These are phyloP conservation scores for Mycena vulgaris DNA, from an alignment of 768 basidiomycete species.

Conservation along the genomic window DNA sequence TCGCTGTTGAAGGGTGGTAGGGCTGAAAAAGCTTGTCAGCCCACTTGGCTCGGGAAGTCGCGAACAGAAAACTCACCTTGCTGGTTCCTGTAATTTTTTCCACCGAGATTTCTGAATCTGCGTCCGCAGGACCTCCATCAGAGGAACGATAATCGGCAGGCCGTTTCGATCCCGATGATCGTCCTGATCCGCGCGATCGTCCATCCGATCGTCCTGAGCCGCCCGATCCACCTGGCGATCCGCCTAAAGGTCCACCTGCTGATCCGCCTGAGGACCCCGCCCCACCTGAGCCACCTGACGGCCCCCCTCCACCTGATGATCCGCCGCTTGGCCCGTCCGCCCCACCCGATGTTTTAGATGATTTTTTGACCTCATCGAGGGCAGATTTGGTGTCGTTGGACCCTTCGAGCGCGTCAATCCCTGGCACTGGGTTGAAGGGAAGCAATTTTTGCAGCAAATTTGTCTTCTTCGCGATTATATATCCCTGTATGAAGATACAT, in stretches of 20 bases:
- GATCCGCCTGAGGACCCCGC: background rate
- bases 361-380: no score
- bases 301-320: background rate
- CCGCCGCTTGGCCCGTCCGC: no score
- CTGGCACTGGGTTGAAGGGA: no score
- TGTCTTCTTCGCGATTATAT: slow-evolving; percentile 2
- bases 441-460: no score
- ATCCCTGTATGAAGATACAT: slow-evolving; percentile 3
- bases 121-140: background rate
- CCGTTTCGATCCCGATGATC: slow-evolving; percentile 4
- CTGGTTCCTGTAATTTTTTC: slow-evolving; percentile 1
- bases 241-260: no score
- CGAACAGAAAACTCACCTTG: background rate
- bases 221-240: no score
- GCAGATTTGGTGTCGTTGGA: no score
- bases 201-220: no score
- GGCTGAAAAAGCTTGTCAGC: background rate
- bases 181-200: no score
- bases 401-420: no score
- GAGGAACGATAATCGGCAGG: background rate
- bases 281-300: background rate
- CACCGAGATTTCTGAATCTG: slow-evolving; percentile 3
- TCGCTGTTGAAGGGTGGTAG: slow-evolving; percentile 1
- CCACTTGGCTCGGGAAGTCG: background rate
- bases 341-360: no score